Evolutionary conservation across 805 yeast species (phyloP).

Genomic region (Sungouiozyma intestinalis): DNA sequence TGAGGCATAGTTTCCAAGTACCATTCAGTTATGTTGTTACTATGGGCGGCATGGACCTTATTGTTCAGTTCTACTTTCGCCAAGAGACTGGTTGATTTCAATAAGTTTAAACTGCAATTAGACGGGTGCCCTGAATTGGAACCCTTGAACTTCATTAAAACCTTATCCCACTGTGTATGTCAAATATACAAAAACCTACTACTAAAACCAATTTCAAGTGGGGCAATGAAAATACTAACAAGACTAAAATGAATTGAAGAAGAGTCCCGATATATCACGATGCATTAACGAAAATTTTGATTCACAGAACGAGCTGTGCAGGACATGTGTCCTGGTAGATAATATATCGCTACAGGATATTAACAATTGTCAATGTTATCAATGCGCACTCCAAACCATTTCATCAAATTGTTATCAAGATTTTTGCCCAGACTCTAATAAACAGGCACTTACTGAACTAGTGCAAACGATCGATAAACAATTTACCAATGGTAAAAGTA

Average conservation of each 20-base stretch:
- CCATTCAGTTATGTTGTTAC: background rate
- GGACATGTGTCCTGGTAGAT: conserved; percentile 11
- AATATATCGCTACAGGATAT: conserved; percentile 6
- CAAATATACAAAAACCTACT: too few species aligned
- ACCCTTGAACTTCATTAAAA: background rate
- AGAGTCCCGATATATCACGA: conserved; percentile 2
- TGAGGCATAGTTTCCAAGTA: too few species aligned
- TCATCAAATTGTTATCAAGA: conserved; percentile 8
- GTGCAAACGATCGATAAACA: background rate
- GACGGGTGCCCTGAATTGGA: background rate
- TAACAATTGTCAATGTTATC: conserved; percentile 15
- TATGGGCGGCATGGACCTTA: background rate
- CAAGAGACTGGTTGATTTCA: background rate
- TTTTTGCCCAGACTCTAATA: conserved; percentile 5
- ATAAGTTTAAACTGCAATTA: background rate
- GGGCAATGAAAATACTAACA: background rate
- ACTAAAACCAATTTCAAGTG: background rate
- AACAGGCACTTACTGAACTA: background rate
- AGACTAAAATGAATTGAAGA: background rate
- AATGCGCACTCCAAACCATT: conserved; percentile 12
- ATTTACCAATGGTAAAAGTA: background rate
- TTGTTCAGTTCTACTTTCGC: background rate
- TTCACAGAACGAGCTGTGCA: conserved; percentile 9
- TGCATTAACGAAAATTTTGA: conserved; percentile 9
- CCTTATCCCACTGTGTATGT: background rate